These are phyloP conservation scores for Amniculicola lignicola DNA, from an alignment of 495 filamentous ascomycete species.

Conservation along the genomic window DNA sequence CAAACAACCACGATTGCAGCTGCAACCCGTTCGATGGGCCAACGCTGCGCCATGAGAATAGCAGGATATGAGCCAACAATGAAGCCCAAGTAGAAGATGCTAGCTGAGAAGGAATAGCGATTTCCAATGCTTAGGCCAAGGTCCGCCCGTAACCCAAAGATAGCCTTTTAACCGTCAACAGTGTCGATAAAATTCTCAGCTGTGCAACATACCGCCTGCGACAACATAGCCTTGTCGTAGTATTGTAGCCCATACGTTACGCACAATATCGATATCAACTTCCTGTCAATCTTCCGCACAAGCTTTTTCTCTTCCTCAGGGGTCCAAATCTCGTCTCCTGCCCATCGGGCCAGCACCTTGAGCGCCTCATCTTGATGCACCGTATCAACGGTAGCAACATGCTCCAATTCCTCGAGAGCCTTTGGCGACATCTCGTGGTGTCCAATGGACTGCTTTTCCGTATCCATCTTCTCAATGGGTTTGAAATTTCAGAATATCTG, in stretches of 20 bases:
- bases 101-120: constrained; percentile 42
- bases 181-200: background rate
- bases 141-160: constrained; percentile 44
- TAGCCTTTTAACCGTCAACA: constrained; percentile 13
- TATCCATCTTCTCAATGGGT: no score
- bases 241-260: constrained; percentile 49
- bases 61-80: constrained; percentile 48
- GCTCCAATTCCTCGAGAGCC: constrained; percentile 5
- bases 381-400: constrained; percentile 38
- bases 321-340: constrained; percentile 46
- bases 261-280: constrained; percentile 51
- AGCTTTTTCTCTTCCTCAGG: constrained; percentile 42
- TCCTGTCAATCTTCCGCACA: constrained; percentile 45
- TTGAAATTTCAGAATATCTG: no score
- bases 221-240: constrained; percentile 47
- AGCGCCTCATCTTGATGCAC: constrained; percentile 49
- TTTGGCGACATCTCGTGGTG: background rate
- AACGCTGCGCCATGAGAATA: constrained; percentile 47
- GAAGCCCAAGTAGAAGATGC: constrained; percentile 52
- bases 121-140: constrained; percentile 41
- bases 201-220: constrained; percentile 40
- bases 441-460: background rate
- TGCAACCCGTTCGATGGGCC: constrained; percentile 48
- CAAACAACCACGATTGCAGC: constrained; percentile 39
- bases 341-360: constrained; percentile 42